Base-by-base conservation (phyloP, 2,329 filamentous ascomycete species). In the Ustulina deusta region DNA sequence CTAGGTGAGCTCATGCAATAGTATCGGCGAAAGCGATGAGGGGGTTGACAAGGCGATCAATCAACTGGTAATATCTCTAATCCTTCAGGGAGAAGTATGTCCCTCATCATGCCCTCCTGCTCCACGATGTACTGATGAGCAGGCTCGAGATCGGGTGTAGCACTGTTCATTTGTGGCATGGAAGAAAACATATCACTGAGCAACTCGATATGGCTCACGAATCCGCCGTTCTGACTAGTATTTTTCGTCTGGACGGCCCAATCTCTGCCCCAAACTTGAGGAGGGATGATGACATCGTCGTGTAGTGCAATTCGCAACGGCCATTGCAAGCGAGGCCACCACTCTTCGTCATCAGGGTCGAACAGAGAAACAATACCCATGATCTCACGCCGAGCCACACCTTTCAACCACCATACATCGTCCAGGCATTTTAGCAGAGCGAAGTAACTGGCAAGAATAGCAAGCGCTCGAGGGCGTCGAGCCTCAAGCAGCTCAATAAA, bases 341-440 rank as follows among this genome's bases (percentile, higher is more conserved):
- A 89, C 59, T 83, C 81, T 44, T 76, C 73, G 29, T 86, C 88
- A 55, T 87, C 85, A 1, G 84, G 82, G 73, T 88, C 85, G 74
- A 89, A 89, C 40, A 89, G 78, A 40, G 84, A 84, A 22, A 88
- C 83, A 27, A 91, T 83, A 22, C 90, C 89, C 75, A 88, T 85
- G 17, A 93, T 87, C 72, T 93, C 88, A 63, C 88, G 85, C 17
- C 86, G 84, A 7, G 89, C 86, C 73, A 91, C 89, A 44, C 90
- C 89, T 22, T 88, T 84, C 32, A 92, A 80, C 90, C 91, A 93
- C 91, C 91, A 93, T 17, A 89, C 81, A 17, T 82, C 78, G 68
- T 90, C 86, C 69, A 91, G 81, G 38, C 84, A 84, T 74, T 89
- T 89, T 54, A 92, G 81, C 42, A 91, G 80, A 32, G 88, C 89